Conservation (phyloP, 1,284 basidiomycete genomes). For the Trametes hirsuta region DNA sequence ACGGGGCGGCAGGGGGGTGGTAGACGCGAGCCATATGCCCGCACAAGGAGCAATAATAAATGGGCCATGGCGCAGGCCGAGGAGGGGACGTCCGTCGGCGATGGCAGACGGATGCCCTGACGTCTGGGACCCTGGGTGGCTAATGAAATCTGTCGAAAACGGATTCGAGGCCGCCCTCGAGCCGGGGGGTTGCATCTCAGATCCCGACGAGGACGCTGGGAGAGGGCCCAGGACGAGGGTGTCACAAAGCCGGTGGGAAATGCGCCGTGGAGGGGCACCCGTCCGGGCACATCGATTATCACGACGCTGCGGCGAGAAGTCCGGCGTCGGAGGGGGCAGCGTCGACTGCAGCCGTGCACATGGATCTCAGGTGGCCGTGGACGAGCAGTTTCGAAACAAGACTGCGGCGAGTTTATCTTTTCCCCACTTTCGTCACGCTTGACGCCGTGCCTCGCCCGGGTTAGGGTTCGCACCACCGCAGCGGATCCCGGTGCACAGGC, state of each 20-base stretch:
- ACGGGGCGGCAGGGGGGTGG: constrained; percentile 6
- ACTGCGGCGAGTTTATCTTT: background rate
- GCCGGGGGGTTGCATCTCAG: constrained; percentile 10
- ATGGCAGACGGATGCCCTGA: constrained; percentile 2
- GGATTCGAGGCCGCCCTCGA: constrained; percentile 12
- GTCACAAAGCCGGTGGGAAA: background rate
- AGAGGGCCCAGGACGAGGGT: too few relatives aligned
- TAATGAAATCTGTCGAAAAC: constrained; percentile 2
- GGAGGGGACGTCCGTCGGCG: background rate
- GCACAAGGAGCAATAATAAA: constrained; percentile 9
- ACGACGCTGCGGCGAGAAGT: constrained; percentile 3
- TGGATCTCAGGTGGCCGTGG: background rate
- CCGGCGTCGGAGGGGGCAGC: background rate
- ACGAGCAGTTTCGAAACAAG: background rate
- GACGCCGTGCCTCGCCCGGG: background rate
- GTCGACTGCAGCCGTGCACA: background rate
- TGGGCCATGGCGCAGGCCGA: constrained; percentile 7
- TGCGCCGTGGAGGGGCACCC: background rate
- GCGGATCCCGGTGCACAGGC: background rate
- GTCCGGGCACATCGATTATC: background rate
- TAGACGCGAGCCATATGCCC: background rate
- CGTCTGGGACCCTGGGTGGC: background rate
- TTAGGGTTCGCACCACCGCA: background rate
- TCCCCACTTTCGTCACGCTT: background rate
- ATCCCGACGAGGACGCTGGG: constrained; percentile 4